A percentile compares a stretch with the other conserved stretches of the same genome.
Conservation (phyloP, 2,329 filamentous ascomycete genomes). For the Alternaria burnsii region DNA sequence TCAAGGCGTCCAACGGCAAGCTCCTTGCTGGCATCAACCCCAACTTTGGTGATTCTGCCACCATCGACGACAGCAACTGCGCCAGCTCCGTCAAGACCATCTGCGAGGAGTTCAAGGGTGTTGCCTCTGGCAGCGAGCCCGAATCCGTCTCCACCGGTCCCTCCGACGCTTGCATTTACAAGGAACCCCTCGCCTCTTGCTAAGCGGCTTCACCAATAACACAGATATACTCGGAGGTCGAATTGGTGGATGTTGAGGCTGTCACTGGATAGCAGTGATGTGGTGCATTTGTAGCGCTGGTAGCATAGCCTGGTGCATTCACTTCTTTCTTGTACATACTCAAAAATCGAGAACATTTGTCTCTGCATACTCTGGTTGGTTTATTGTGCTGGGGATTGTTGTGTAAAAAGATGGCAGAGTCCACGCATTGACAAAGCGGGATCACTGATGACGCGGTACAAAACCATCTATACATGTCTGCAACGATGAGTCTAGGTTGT, state of each 20-base stretch:
- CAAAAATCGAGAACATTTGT: not conserved
- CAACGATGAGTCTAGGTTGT: not conserved
- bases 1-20: constrained; percentile 55
- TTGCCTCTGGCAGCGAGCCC: constrained; percentile 40
- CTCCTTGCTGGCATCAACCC: constrained; percentile 60
- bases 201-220: constrained; percentile 15
- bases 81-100: constrained; percentile 39
- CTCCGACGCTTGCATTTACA: constrained; percentile 42
- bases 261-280: not conserved
- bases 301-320: constrained; percentile 10
- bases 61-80: constrained; percentile 51
- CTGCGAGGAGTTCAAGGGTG: constrained; percentile 48
- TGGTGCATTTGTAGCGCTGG: constrained; percentile 14
- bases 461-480: not conserved
- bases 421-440: not conserved
- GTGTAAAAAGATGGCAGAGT: not conserved
- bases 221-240: not conserved
- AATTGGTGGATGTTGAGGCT: not conserved
- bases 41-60: constrained; percentile 62
- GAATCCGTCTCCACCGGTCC: constrained; percentile 35
- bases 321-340: constrained; percentile 27
- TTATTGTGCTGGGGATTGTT: not conserved
- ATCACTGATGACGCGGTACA: not conserved
- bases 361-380: not conserved
- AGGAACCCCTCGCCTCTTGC: constrained; percentile 27